Percentiles rank a stretch among this genome's conserved stretches.
These are phyloP conservation scores for Xylariaceae sp. DNA, from an alignment of 2,329 filamentous ascomycete genomes.

Conservation along the genomic window DNA sequence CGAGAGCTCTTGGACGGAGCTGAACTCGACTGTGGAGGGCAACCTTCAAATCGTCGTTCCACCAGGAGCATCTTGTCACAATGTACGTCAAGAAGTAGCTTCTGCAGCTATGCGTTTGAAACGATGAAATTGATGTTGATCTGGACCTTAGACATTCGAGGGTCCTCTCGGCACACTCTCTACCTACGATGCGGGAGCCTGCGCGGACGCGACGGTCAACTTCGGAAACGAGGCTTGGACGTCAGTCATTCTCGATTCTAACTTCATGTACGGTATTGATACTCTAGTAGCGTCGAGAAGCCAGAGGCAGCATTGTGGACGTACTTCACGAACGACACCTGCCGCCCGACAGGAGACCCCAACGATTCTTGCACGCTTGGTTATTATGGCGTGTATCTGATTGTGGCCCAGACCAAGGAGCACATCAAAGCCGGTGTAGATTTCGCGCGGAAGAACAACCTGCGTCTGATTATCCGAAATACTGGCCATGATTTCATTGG, in stretches of 20 bases:
- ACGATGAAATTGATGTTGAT: constrained; percentile 3
- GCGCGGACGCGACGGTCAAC: constrained; percentile 35
- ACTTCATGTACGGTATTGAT: constrained; percentile 2
- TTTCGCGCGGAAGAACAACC: constrained; percentile 50
- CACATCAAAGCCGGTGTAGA: constrained; percentile 38
- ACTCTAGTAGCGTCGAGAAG: constrained; percentile 30
- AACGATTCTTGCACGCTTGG: constrained; percentile 42
- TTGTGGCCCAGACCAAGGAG: constrained; percentile 33
- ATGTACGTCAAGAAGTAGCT: constrained; percentile 23
- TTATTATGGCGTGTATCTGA: constrained; percentile 43
- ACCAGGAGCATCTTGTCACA: constrained; percentile 40
- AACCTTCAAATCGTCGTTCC: constrained; percentile 39
- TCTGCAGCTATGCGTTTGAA: neutral
- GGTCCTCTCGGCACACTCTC: constrained; percentile 41
- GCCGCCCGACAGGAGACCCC: constrained; percentile 40
- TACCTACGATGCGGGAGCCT: constrained; percentile 42
- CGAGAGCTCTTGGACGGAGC: constrained; percentile 28
- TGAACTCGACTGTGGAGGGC: constrained; percentile 42
- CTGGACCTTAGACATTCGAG: constrained; percentile 34
- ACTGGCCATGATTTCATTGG: constrained; percentile 62
- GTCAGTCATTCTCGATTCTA: constrained; percentile 34
- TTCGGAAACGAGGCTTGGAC: constrained; percentile 42
- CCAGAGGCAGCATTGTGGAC: constrained; percentile 42
- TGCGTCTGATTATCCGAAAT: constrained; percentile 58
- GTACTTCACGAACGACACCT: constrained; percentile 48